Conservation (phyloP, 2,329 filamentous ascomycete genomes). For the Trichoderma atroviride region DNA sequence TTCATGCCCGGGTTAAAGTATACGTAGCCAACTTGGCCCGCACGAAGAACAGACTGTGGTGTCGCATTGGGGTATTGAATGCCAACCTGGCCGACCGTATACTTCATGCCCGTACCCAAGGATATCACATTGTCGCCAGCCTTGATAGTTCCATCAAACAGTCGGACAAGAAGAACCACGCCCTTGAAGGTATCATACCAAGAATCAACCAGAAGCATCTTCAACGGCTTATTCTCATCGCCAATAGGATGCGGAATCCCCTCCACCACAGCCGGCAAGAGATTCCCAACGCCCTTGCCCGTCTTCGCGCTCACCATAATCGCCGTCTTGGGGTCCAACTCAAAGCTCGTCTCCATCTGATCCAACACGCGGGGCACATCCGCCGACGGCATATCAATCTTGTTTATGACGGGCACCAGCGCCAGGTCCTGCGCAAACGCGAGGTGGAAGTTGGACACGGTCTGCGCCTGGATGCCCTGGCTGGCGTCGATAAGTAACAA, state of each 20-base stretch:
- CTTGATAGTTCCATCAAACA: conserved; percentile 85
- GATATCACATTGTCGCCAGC: conserved; percentile 86
- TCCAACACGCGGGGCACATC: conserved; percentile 84
- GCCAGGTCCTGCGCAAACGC: conserved; percentile 89
- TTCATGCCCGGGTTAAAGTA: conserved; percentile 99
- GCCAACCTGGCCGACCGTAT: conserved; percentile 92
- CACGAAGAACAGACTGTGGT: conserved; percentile 76
- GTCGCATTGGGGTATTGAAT: conserved; percentile 93
- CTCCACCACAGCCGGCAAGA: conserved; percentile 84
- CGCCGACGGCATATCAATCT: conserved; percentile 88
- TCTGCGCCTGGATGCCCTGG: conserved; percentile 96
- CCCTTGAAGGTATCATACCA: conserved; percentile 98
- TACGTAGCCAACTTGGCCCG: conserved; percentile 94
- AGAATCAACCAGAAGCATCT: conserved; percentile 89
- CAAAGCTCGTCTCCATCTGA: conserved; percentile 85
- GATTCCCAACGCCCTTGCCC: conserved; percentile 79
- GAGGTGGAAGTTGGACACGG: conserved; percentile 97
- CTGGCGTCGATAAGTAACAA: conserved; percentile 92
- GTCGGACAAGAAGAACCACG: conserved; percentile 84
- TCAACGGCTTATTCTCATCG: conserved; percentile 70
- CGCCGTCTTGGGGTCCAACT: conserved; percentile 75
- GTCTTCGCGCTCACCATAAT: conserved; percentile 88
- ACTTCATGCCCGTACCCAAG: conserved; percentile 84
- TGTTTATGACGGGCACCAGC: conserved; percentile 92
- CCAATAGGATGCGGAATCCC: conserved; percentile 80